These are phyloP conservation scores for Candida sakaeoensis DNA, from an alignment of 805 yeast species.

Conservation along the genomic window DNA sequence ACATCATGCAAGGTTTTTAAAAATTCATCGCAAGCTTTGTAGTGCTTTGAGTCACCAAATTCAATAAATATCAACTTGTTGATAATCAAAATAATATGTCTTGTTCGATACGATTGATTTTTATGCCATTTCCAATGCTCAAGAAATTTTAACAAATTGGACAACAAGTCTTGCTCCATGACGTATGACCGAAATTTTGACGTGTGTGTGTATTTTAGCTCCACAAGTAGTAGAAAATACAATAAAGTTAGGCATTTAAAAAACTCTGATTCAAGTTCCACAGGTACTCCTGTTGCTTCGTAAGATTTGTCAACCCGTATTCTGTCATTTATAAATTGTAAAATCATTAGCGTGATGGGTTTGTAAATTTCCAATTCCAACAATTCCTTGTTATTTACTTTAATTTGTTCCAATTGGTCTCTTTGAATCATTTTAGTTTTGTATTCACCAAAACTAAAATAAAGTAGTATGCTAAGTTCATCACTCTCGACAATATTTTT, in stretches of 20 bases:
- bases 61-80: constrained; percentile 54
- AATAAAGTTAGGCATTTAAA: constrained; percentile 31
- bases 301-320: background rate
- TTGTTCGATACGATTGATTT: constrained; percentile 38
- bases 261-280: constrained; percentile 13
- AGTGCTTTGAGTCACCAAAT: constrained; percentile 53
- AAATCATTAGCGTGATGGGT: constrained; percentile 7
- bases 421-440: constrained; percentile 3
- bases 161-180: constrained; percentile 36
- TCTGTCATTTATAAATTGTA: constrained; percentile 5
- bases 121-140: constrained; percentile 67
- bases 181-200: constrained; percentile 18
- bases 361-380: constrained; percentile 6
- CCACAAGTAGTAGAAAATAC: constrained; percentile 30
- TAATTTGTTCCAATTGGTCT: constrained; percentile 14
- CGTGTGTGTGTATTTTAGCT: constrained; percentile 12
- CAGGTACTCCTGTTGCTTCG: background rate
- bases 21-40: constrained; percentile 44
- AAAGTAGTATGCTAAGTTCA: constrained; percentile 16
- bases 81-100: constrained; percentile 52
- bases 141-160: constrained; percentile 44
- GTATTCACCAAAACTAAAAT: constrained; percentile 27
- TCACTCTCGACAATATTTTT: background rate
- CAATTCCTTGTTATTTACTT: constrained; percentile 11
- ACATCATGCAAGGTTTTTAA: constrained; percentile 41